These are phyloP conservation scores for Myxozyma geophila DNA, from an alignment of 805 yeast species.

Conservation along the genomic window DNA sequence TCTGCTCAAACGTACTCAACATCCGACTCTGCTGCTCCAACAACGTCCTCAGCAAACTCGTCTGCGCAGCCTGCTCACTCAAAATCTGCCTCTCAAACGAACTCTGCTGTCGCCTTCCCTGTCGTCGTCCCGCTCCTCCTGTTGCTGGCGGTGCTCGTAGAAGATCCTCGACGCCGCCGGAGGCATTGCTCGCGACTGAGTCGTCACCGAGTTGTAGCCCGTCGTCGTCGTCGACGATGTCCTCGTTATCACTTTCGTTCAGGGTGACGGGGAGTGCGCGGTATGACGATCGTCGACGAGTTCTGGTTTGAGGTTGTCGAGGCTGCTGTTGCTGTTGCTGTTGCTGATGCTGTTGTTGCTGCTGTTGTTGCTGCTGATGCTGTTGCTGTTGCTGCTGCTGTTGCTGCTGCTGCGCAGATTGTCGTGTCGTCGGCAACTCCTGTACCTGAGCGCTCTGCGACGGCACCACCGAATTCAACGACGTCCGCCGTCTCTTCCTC, in stretches of 20 bases:
- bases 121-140: background rate
- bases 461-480: background rate
- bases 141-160: background rate
- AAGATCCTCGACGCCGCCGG: background rate
- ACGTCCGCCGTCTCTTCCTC: background rate
- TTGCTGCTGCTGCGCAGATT: background rate
- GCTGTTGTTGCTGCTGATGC: slow-evolving; percentile 1
- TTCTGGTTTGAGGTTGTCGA: background rate
- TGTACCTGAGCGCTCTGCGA: background rate
- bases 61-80: slow-evolving; percentile 29
- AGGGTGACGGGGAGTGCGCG: background rate
- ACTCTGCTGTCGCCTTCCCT: background rate
- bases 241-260: slow-evolving; percentile 9
- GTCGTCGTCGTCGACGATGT: slow-evolving; percentile 1
- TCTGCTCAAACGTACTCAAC: slow-evolving; percentile 31
- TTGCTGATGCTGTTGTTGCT: background rate
- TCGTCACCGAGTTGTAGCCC: slow-evolving; percentile 5
- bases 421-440: background rate
- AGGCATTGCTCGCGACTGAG: background rate
- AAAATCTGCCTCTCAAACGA: slow-evolving; percentile 31
- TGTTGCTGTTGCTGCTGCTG: background rate
- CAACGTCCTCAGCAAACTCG: slow-evolving; percentile 24
- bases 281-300: background rate
- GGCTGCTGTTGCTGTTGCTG: slow-evolving; percentile 3
- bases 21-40: slow-evolving; percentile 30